Evolutionary conservation across 2,329 filamentous ascomycete genomes (phyloP).

Genomic region (Didymella lethalis): DNA sequence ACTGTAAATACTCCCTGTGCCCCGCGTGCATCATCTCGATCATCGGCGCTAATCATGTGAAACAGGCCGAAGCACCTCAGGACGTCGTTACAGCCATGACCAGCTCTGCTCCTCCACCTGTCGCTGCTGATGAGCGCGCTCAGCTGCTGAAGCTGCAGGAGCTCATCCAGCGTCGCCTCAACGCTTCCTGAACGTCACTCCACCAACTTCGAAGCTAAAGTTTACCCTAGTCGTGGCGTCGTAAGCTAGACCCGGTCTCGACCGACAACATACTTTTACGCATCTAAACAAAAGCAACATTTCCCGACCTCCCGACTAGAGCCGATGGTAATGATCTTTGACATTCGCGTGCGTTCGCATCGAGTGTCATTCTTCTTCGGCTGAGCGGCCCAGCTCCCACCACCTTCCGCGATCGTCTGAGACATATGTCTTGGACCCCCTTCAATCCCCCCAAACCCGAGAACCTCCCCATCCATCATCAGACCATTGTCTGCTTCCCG

Average conservation of each 20-base stretch:
- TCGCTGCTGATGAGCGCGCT: slow-evolving; percentile 38
- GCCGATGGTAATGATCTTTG: slow-evolving; percentile 5
- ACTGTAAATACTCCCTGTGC: slow-evolving; percentile 61
- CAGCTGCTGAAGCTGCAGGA: slow-evolving; percentile 43
- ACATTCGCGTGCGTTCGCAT: background rate
- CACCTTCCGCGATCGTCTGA: slow-evolving; percentile 22
- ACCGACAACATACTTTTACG: slow-evolving; percentile 25
- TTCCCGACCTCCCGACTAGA: slow-evolving; percentile 9
- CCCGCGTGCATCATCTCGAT: slow-evolving; percentile 39
- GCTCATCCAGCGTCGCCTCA: slow-evolving; percentile 45
- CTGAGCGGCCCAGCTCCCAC: slow-evolving; percentile 22
- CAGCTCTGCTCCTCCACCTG: slow-evolving; percentile 36
- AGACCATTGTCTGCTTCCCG: background rate
- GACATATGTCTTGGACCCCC: slow-evolving; percentile 24
- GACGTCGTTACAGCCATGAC: slow-evolving; percentile 45
- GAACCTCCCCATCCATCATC: background rate
- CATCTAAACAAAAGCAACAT: slow-evolving; percentile 18
- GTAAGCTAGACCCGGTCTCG: slow-evolving; percentile 33
- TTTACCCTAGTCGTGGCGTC: slow-evolving; percentile 30
- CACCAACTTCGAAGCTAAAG: slow-evolving; percentile 24
- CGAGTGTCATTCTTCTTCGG: slow-evolving; percentile 9
- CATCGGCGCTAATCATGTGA: slow-evolving; percentile 48
- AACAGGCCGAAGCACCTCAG: slow-evolving; percentile 52
- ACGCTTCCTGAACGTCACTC: slow-evolving; percentile 31
- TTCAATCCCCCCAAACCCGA: background rate